Conservation (phyloP, 805 yeast genomes). For the Candida orba region DNA sequence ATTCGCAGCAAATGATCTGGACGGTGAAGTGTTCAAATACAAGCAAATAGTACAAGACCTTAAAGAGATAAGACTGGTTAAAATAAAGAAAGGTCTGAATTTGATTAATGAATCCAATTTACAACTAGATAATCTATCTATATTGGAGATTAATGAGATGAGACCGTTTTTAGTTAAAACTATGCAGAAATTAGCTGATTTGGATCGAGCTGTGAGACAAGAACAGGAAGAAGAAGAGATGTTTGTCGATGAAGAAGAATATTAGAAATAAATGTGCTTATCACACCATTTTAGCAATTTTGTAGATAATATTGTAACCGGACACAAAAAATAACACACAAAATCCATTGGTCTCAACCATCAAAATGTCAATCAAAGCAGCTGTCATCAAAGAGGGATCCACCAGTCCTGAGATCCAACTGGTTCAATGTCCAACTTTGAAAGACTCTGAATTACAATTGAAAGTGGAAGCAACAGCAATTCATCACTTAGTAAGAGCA, state of each 20-base stretch:
- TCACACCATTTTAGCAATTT: no score
- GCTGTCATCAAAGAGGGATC: neutral
- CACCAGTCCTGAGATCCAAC: neutral
- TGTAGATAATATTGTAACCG: no score
- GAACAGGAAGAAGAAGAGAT: conserved; percentile 6
- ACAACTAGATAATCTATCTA: conserved; percentile 73
- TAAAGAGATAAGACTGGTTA: conserved; percentile 73
- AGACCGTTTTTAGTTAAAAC: conserved; percentile 74
- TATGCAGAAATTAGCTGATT: conserved; percentile 67
- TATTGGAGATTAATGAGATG: conserved; percentile 81
- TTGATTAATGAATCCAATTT: conserved; percentile 78
- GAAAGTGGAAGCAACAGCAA: conserved; percentile 1
- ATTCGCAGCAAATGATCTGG: conserved; percentile 71
- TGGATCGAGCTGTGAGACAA: conserved; percentile 33
- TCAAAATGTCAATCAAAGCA: conserved; percentile 1
- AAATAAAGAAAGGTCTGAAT: conserved; percentile 71
- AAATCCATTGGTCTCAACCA: neutral
- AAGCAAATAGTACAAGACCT: conserved; percentile 73
- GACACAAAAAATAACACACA: neutral
- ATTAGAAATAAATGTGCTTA: neutral
- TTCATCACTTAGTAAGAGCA: conserved; percentile 7
- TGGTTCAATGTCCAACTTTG: neutral
- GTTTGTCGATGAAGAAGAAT: neutral
- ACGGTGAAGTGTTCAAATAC: conserved; percentile 63
- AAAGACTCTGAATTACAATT: neutral